phyloP scores from a whole-genome alignment of 805 yeast species.

The Tetrapisispora fleetii region DNA sequence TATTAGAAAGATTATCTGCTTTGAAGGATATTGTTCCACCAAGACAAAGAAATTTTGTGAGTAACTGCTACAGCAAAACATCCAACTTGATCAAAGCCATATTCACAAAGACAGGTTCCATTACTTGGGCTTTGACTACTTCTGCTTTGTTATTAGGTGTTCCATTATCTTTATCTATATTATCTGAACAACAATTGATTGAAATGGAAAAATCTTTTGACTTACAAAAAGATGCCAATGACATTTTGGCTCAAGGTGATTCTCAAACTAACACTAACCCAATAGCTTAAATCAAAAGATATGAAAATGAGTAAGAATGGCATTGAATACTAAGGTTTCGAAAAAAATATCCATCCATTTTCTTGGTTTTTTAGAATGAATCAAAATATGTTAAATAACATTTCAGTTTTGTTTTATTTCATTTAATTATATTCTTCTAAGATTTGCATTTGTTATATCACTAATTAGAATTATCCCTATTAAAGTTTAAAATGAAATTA shows the following conservation, averaged over 20 bases:
- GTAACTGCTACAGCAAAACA: slow-evolving; percentile 25
- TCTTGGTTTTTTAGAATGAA: not conserved
- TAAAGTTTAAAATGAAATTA: not conserved
- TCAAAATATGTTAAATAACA: too few relatives aligned
- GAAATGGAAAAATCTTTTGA: slow-evolving; percentile 91
- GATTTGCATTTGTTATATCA: not conserved
- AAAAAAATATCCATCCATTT: not conserved
- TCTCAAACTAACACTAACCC: slow-evolving; percentile 34
- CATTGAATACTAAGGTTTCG: not conserved
- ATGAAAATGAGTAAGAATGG: too few relatives aligned
- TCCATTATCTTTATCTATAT: slow-evolving; percentile 80
- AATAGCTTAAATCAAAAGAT: slow-evolving; percentile 5
- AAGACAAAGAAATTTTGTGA: slow-evolving; percentile 52
- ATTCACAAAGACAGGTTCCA: slow-evolving; percentile 55
- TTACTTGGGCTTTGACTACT: slow-evolving; percentile 80
- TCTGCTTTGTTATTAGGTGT: slow-evolving; percentile 81
- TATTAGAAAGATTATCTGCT: slow-evolving; percentile 81
- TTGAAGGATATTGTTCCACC: slow-evolving; percentile 89
- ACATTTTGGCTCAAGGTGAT: slow-evolving; percentile 61
- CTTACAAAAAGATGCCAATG: slow-evolving; percentile 68
- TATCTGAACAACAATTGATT: slow-evolving; percentile 86
- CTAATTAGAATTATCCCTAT: not conserved
- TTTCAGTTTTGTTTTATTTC: too few relatives aligned
- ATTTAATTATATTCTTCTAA: too few relatives aligned
- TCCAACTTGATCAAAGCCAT: slow-evolving; percentile 37